Base-by-base conservation (phyloP, 345 rosid genomes). In the Ceriops tagal region DNA sequence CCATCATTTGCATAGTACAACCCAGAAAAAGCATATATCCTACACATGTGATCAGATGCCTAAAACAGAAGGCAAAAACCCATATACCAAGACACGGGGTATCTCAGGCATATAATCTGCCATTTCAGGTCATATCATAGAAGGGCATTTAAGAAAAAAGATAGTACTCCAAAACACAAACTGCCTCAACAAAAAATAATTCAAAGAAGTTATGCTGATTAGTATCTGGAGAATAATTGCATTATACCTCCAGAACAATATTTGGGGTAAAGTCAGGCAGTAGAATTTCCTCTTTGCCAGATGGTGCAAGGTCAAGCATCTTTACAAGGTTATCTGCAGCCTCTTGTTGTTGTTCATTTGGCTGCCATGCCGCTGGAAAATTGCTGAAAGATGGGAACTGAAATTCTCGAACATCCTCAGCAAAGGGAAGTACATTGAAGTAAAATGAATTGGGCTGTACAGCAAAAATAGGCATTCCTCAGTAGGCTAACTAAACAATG, bases 321-420 rank as follows among this genome's bases (percentile, higher is more conserved):
- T 75, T 85, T 58, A 95, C 99, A 8, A 90, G 78, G 80, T 85
- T 77, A 80, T 95, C 96, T 26, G 91, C 88, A 39, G 86, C 89
- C 78, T 83, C 86, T 82, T 92, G 96, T 75, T 95, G 98, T 71
- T 82, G 84, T 53, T 85, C 87, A 77, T 81, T 80, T 51, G 97
- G 99, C 84, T 79, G 85, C 87, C 81, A 85, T 8, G 89, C 86
- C 18, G 75, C 73, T 64, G 98, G 93, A 53, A 87, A 75, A 63
- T 78, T 90, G 85, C 80, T 81, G 77, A 95, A 84, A 73, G 96
- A 92, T 66, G 92, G 86, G 75, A 92, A 95, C 53, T 82, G 88
- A 84, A 92, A 95, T 78, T 95, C 99, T 56, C 97, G 88, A 72
- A 92, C 71, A 80, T 95, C 99, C 81, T 95, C 97, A 39, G 85